Evolutionary conservation across 352 stramenopile genomes (phyloP), one percentile per base, ranked within the genome.

Genomic region (Aphanomyces euteiches): DNA sequence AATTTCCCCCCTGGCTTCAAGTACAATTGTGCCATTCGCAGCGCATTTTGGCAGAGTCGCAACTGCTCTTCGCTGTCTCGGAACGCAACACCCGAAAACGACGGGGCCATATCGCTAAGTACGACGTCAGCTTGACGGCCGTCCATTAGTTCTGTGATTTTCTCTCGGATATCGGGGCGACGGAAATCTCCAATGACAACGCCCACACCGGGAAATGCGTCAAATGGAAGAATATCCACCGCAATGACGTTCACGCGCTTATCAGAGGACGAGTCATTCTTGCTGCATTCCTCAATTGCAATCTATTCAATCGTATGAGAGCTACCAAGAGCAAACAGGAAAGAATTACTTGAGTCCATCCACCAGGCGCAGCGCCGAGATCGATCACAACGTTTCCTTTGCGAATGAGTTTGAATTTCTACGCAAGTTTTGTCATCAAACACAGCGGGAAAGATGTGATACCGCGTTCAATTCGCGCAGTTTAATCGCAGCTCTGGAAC

Each of bases 101-200:
- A 85, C 47, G 88, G 87, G 54, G 88, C 88, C 88, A 96, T 96
- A 79, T 96, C 88, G 68, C 88, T 95, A 34, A 96, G 79, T 59
- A 96, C 84, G 28, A 94, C 86, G 73, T 92, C 83, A 7, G 72
- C 88, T 37, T 81, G 74, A 43, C 81, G 78, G 3, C 76, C 76
- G 34, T 50, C 67, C 28, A 95, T 72, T 13, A 81, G 74, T 28
- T 75, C 70, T 45, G 77, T 77, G 59, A 96, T 83, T 72, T 92
- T 68, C 17, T 69, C 69, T 54, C 84, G 78, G 54, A 94, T 78
- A 1, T 64, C 71, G 0, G 73, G 69, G 15, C 92, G 80, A 0
- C 87, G 84, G 66, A 96, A 96, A 72, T 96, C 88, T 43, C 88
- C 88, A n/a, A 93, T 75, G 21, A 96, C 75, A 50, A 85, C 79